A percentile compares a stretch with the other conserved stretches of the same genome.
Evolutionary conservation across 768 basidiomycete genomes (phyloP).

Genomic region (Suillus brevipes): DNA sequence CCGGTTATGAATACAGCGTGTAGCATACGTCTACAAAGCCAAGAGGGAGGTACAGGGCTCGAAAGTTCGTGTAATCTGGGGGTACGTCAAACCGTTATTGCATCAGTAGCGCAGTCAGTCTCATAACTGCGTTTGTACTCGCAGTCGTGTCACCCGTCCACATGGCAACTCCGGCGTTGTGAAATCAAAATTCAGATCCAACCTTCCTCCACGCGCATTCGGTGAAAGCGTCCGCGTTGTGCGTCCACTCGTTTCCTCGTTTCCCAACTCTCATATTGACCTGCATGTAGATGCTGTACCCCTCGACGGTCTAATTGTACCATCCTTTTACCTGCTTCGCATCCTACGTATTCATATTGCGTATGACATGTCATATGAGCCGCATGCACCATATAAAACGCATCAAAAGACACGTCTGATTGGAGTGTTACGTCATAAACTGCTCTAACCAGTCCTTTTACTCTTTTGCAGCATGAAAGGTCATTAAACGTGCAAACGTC

Average conservation of each 20-base stretch:
- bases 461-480: not conserved
- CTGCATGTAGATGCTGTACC: conserved; percentile 79
- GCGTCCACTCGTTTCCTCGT: conserved; percentile 35
- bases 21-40: conserved; percentile 98
- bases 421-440: not conserved
- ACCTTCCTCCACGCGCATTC: conserved; percentile 93
- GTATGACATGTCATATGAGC: conserved; percentile 22
- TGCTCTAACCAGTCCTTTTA: not conserved
- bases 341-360: conserved; percentile 23
- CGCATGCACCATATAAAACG: conserved; percentile 18
- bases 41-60: conserved; percentile 93
- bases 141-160: conserved; percentile 86
- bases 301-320: conserved; percentile 68
- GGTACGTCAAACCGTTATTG: conserved; percentile 50
- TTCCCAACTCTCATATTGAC: conserved; percentile 5
- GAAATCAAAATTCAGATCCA: conserved; percentile 93
- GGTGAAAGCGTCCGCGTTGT: conserved; percentile 92
- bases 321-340: conserved; percentile 23
- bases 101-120: not conserved
- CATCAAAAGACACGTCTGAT: conserved; percentile 1
- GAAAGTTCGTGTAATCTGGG: conserved; percentile 98
- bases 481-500: not conserved
- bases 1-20: conserved; percentile 54
- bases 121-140: not conserved
- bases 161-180: conserved; percentile 96